These are phyloP conservation scores for Pezicula neosporulosa DNA, from an alignment of 2,329 filamentous ascomycete genomes.

Conservation along the genomic window DNA sequence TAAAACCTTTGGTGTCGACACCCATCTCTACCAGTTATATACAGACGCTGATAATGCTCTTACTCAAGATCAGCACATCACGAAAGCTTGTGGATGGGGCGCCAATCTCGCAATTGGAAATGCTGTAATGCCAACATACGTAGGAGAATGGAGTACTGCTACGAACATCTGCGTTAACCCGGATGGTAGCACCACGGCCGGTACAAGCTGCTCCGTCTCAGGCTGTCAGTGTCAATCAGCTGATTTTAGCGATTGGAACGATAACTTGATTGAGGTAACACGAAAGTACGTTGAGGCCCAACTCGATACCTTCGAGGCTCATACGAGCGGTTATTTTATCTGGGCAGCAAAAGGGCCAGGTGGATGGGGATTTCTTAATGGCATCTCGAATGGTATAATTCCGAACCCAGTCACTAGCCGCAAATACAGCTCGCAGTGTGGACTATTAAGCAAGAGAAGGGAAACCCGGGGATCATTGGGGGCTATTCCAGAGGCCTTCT, in stretches of 20 bases:
- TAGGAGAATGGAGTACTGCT: slow-evolving; percentile 36
- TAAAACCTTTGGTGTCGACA: slow-evolving; percentile 34
- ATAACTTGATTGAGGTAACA: slow-evolving; percentile 29
- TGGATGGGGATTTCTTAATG: slow-evolving; percentile 34
- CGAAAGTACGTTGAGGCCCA: slow-evolving; percentile 37
- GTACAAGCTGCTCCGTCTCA: slow-evolving; percentile 23
- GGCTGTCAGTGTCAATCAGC: slow-evolving; percentile 36
- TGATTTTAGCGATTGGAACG: slow-evolving; percentile 29
- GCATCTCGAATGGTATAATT: slow-evolving; percentile 31
- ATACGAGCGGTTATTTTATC: slow-evolving; percentile 34
- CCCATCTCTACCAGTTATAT: slow-evolving; percentile 37
- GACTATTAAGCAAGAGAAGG: slow-evolving; percentile 5
- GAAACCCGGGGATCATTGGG: slow-evolving; percentile 7
- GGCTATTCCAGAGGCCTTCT: not conserved
- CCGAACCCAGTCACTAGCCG: slow-evolving; percentile 28
- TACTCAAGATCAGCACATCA: slow-evolving; percentile 33
- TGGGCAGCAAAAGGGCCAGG: slow-evolving; percentile 35
- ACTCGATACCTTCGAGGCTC: slow-evolving; percentile 34
- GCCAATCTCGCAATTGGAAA: slow-evolving; percentile 24
- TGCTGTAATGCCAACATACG: slow-evolving; percentile 31
- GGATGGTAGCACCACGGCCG: slow-evolving; percentile 32
- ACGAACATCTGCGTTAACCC: slow-evolving; percentile 37
- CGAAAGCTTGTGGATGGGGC: slow-evolving; percentile 34
- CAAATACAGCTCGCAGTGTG: slow-evolving; percentile 18
- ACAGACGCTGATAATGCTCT: slow-evolving; percentile 29